Percentiles rank a stretch among this genome's conserved stretches.
These are phyloP conservation scores for Mortierella sp. DNA, from an alignment of 371 early-diverging fungal species.

Conservation along the genomic window DNA sequence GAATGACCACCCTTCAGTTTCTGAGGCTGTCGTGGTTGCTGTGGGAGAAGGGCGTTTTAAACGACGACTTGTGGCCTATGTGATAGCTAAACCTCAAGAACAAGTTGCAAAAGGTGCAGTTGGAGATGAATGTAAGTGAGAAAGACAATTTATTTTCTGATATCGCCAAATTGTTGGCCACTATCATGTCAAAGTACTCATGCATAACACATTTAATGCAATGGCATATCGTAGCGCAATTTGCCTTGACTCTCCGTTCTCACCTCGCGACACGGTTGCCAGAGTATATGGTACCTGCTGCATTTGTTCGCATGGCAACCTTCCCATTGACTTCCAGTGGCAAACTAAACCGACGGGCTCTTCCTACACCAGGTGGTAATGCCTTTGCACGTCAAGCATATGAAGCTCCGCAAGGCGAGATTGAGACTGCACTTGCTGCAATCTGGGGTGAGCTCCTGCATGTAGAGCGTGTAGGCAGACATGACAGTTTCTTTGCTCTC, in stretches of 20 bases:
- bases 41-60: constrained; percentile 1
- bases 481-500: constrained; percentile 8
- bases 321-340: constrained; percentile 7
- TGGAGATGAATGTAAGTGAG: too few relatives aligned
- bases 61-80: constrained; percentile 38
- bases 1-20: constrained; percentile 12
- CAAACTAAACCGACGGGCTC: constrained; percentile 27
- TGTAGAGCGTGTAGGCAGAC: constrained; percentile 22
- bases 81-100: not conserved
- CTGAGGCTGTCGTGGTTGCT: constrained; percentile 9
- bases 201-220: too few relatives aligned
- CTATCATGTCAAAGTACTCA: too few relatives aligned
- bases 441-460: constrained; percentile 26
- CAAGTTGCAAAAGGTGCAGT: too few relatives aligned
- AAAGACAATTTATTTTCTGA: too few relatives aligned
- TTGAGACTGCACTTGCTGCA: constrained; percentile 10
- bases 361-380: constrained; percentile 15
- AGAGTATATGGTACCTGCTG: constrained; percentile 42
- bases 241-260: constrained; percentile 5
- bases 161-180: too few relatives aligned
- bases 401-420: constrained; percentile 19
- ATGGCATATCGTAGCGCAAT: not conserved
- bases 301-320: constrained; percentile 21
- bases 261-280: constrained; percentile 18
- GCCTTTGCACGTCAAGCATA: constrained; percentile 13